These are phyloP conservation scores for Populus nigra DNA, from an alignment of 345 rosid genomes.

Conservation along the genomic window DNA sequence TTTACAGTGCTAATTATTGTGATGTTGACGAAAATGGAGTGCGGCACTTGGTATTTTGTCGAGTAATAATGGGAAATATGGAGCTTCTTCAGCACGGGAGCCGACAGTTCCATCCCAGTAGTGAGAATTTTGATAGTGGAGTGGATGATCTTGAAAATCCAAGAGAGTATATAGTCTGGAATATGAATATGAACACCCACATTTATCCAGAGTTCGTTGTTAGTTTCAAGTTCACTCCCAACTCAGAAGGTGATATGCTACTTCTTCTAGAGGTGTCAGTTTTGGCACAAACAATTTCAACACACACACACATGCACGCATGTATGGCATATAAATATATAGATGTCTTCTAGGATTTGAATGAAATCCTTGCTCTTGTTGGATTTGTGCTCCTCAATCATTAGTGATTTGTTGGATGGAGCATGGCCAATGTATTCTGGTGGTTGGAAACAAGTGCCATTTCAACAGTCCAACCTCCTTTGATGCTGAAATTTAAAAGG, in stretches of 20 bases:
- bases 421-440: constrained; percentile 22
- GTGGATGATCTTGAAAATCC: constrained; percentile 76
- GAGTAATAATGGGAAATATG: constrained; percentile 86
- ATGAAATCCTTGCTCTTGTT: neutral
- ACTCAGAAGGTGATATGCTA: constrained; percentile 67
- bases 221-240: constrained; percentile 73
- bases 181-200: constrained; percentile 80
- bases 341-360: neutral
- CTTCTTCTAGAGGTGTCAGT: constrained; percentile 10
- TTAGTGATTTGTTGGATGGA: constrained; percentile 25
- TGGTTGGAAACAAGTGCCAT: constrained; percentile 22
- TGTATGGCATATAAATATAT: neutral
- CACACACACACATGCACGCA: neutral
- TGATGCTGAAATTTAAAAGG: constrained; percentile 25
- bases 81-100: constrained; percentile 63
- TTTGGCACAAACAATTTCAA: neutral
- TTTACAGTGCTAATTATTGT: constrained; percentile 69
- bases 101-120: constrained; percentile 58
- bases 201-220: constrained; percentile 81
- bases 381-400: constrained; percentile 8
- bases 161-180: constrained; percentile 62
- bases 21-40: constrained; percentile 89
- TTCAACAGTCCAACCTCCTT: constrained; percentile 25
- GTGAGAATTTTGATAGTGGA: constrained; percentile 70
- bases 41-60: constrained; percentile 62